These are phyloP conservation scores for Eucalyptus victrix DNA, from an alignment of 345 rosid genomes.

Conservation along the genomic window DNA sequence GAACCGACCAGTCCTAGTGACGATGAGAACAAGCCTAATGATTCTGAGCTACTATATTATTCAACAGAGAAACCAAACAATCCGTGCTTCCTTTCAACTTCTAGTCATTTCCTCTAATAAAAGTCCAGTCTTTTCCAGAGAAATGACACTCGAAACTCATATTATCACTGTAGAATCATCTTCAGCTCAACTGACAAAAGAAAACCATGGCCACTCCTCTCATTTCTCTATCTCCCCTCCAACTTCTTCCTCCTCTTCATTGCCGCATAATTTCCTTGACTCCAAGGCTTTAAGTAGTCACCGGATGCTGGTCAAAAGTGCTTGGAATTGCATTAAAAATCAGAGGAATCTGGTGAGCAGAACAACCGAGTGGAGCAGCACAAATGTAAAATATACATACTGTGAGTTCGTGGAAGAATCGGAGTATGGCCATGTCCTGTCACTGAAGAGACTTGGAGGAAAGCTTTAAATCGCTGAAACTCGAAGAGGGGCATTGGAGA, in stretches of 20 bases:
- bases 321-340: background rate
- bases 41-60: background rate
- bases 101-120: background rate
- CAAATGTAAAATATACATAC: background rate
- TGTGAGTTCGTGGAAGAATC: background rate
- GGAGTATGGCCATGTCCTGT: background rate
- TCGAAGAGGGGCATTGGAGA: background rate
- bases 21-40: background rate
- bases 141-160: background rate
- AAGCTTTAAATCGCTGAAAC: background rate
- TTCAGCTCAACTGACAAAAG: background rate
- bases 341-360: background rate
- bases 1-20: too few species aligned
- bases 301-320: background rate
- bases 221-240: background rate
- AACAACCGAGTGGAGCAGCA: background rate
- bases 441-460: background rate
- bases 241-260: constrained; percentile 11
- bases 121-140: background rate
- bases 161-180: background rate
- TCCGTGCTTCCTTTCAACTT: background rate
- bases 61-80: background rate
- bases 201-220: too few species aligned
- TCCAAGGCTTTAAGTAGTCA: background rate
- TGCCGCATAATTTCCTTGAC: background rate